These are phyloP conservation scores for Serpula lacrymans DNA, from an alignment of 768 basidiomycete genomes.

Conservation along the genomic window DNA sequence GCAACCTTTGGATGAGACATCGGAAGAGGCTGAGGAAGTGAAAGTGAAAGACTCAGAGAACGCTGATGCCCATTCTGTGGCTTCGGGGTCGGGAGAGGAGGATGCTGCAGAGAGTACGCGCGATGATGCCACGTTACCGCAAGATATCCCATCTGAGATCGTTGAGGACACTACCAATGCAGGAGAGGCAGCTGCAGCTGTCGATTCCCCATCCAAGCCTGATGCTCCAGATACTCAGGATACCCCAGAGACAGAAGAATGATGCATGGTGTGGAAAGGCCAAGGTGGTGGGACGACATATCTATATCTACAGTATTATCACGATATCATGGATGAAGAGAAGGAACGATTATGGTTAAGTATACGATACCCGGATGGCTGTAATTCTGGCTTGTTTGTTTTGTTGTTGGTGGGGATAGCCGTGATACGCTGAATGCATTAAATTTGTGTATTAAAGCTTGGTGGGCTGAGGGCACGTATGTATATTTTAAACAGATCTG, in stretches of 20 bases:
- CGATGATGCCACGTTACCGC: slow-evolving; percentile 5
- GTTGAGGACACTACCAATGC: slow-evolving; percentile 7
- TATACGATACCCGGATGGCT: slow-evolving; percentile 23
- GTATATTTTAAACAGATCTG: too few species aligned
- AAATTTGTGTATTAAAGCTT: too few species aligned
- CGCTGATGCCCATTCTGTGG: slow-evolving; percentile 13
- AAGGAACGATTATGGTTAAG: slow-evolving; percentile 28
- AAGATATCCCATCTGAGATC: neutral
- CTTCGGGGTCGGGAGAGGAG: slow-evolving; percentile 17
- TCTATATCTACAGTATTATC: slow-evolving; percentile 2
- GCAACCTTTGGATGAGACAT: slow-evolving; percentile 8
- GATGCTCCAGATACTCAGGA: neutral
- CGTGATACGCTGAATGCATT: too few species aligned
- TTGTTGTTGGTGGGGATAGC: slow-evolving; percentile 1
- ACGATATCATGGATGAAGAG: slow-evolving; percentile 13
- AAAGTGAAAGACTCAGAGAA: slow-evolving; percentile 7
- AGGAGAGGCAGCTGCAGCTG: slow-evolving; percentile 3
- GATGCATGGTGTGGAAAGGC: neutral
- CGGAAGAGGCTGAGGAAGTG: too few species aligned
- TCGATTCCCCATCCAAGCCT: neutral
- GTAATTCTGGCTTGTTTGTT: slow-evolving; percentile 4
- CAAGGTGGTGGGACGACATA: too few species aligned
- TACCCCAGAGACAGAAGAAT: neutral
- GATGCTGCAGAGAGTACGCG: slow-evolving; percentile 3
- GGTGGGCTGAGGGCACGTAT: too few species aligned